Evolutionary conservation across 1,284 basidiomycete species (phyloP), one percentile per base, ranked within the genome.

Genomic region (Ustilago crameri): DNA sequence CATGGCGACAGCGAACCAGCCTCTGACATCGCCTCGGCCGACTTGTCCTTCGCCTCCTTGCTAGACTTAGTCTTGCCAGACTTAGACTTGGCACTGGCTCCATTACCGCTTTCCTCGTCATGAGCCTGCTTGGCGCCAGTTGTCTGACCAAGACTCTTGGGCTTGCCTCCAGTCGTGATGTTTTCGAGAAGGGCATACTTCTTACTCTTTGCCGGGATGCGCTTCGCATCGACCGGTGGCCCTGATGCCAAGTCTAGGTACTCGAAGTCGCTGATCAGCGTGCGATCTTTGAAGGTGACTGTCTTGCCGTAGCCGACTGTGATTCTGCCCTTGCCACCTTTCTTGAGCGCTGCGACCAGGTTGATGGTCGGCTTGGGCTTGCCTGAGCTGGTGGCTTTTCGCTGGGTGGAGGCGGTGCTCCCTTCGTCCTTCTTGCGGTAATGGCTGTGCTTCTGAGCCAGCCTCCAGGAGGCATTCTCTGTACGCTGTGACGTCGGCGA

Each of bases 241-340:
- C 86, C 86, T 24, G 82, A 65, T 3, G 86, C 85, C 3, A 87
- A 76, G 57, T 87, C 86, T 30, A 87, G 83, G 55, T 85, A 84
- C 56, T 86, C 86, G 58, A 84, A 83, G 15, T 80, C 77, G 43
- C 83, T 80, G 23, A 87, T 81, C 9, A 86, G 69, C 9, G 67
- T 77, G 14, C 85, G 80, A 65, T 87, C 86, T 65, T 86, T 86
- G 84, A 86, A 86, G 7, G 84, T 80, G 24, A 86, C 81, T 0
- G 82, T 74, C 54, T 84, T 84, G 30, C 85, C 85, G 59, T 85
- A 86, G 14, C 82, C 72, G 62, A 84, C 77, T 3, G 86, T 85
- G 17, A 85, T 82, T 41, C 84, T 77, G 7, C 85, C 86, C 42
- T 86, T 84, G 22, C 82, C 82, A 18, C 86, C 86, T 60, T 85